Base-by-base conservation (phyloP, 2,329 filamentous ascomycete species). In the Cladosporium sp. region DNA sequence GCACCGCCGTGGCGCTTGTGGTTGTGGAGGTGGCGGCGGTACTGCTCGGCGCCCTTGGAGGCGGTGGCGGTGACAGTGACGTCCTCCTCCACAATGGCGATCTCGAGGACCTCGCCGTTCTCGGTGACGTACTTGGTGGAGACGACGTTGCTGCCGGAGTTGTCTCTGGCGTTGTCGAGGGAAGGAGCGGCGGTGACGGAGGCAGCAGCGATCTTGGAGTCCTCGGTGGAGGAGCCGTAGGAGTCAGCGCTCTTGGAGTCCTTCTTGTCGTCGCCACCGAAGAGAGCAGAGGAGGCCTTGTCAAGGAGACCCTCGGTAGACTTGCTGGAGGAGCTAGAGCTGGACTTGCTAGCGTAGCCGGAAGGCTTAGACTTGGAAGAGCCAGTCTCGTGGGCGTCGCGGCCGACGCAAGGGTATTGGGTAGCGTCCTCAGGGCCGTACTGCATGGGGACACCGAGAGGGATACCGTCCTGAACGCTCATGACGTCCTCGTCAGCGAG, bases 401-500 rank as follows among this genome's bases (percentile, higher is more conserved):
- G 51, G 40, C 64, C 64, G 37, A 58, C 56, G 13, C 65, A 58
- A 9, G 59, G 52, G 57, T 67, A 68, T 32, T 53, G 51, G 43
- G 62, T 63, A 17, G 74, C 74, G 49, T 70, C 69, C 36, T 60
- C 67, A 17, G 72, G 73, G 19, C 74, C 73, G 51, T 65, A 64
- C 59, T 75, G 73, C 42, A 77, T 60, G n/a, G 70, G 70, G n/a
- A 75, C 70, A 52, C 80, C 77, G 38, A 89, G 88, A 4, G 89
- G 89, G 17, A 95, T 78, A 38, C 75, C 72, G 11, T 73, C 65
- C 48, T 81, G 68, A 5, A 79, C 73, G 8, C 81, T 79, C 2
- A 67, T 59, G 44, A 81, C 78, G 60, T 89, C 70, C 54, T 95
- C 89, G 7, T 73, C 56, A 1, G 67, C 63, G 17, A 93, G 66